These are phyloP conservation scores for Atractiella rhizophila DNA, from an alignment of 768 basidiomycete genomes.

Conservation along the genomic window DNA sequence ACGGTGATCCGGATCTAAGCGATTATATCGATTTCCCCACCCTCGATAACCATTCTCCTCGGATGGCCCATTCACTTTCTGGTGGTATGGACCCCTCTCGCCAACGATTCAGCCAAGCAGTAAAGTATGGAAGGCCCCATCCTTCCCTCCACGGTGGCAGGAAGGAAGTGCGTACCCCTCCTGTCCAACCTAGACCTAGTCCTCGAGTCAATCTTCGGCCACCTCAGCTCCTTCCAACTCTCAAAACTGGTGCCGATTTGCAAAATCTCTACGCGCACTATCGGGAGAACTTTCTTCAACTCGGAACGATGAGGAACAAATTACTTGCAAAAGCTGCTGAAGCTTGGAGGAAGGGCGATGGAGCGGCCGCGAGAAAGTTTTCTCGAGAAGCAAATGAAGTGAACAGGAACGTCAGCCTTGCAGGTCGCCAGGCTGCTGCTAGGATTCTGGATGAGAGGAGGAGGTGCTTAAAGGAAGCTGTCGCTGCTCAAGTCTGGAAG, in stretches of 20 bases:
- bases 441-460: slow-evolving; percentile 62
- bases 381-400: slow-evolving; percentile 79
- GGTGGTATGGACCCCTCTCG: slow-evolving; percentile 53
- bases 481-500: no score
- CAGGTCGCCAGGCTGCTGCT: slow-evolving; percentile 63
- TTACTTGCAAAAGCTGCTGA: slow-evolving; percentile 85
- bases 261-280: slow-evolving; percentile 70
- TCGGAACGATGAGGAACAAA: slow-evolving; percentile 79
- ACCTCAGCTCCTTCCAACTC: slow-evolving; percentile 59
- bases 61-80: no score
- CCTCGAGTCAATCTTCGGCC: slow-evolving; percentile 61
- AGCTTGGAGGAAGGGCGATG: slow-evolving; percentile 84
- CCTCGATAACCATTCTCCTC: slow-evolving; percentile 20
- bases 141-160: slow-evolving; percentile 5
- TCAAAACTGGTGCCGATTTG: slow-evolving; percentile 57
- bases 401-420: slow-evolving; percentile 66
- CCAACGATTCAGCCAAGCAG: slow-evolving; percentile 70
- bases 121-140: slow-evolving; percentile 36
- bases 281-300: slow-evolving; percentile 60
- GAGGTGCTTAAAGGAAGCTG: slow-evolving; percentile 46
- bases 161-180: slow-evolving; percentile 1
- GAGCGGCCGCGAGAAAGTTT: slow-evolving; percentile 82
- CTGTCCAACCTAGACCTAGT: slow-evolving; percentile 24
- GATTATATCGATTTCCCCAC: slow-evolving; percentile 18
- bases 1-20: slow-evolving; percentile 9